Conservation (phyloP, 345 rosid genomes). For the Adansonia digitata region DNA sequence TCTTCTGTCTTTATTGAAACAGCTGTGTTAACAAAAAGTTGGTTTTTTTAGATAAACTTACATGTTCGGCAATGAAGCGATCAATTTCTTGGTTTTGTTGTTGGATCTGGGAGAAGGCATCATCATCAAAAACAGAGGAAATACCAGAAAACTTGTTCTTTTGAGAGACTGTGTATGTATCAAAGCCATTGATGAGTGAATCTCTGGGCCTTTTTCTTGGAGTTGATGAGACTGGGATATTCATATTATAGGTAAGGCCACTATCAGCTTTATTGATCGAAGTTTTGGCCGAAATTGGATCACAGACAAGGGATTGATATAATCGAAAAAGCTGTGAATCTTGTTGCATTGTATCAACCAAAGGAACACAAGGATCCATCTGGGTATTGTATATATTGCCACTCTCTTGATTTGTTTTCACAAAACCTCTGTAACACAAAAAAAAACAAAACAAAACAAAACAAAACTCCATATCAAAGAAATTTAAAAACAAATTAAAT, state of each 20-base stretch:
- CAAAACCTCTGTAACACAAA: constrained; percentile 35
- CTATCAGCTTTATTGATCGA: constrained; percentile 43
- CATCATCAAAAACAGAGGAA: constrained; percentile 34
- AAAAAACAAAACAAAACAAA: neutral
- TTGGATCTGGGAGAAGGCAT: constrained; percentile 42
- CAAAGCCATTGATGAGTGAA: constrained; percentile 25
- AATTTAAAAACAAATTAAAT: neutral
- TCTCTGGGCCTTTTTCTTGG: constrained; percentile 47
- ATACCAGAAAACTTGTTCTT: constrained; percentile 30
- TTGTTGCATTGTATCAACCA: constrained; percentile 26
- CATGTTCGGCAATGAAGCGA: constrained; percentile 45
- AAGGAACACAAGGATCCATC: constrained; percentile 31
- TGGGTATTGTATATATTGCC: constrained; percentile 26
- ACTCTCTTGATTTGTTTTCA: constrained; percentile 35
- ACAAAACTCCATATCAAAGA: neutral
- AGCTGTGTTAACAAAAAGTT: neutral
- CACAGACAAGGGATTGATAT: constrained; percentile 33
- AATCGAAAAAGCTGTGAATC: constrained; percentile 19
- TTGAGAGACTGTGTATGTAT: constrained; percentile 27
- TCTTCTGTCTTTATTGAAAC: neutral
- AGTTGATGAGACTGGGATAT: constrained; percentile 19
- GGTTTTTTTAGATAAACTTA: constrained; percentile 14
- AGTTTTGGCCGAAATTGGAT: constrained; percentile 31
- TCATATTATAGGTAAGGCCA: constrained; percentile 45
- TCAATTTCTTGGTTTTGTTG: constrained; percentile 57